Evolutionary conservation across 768 basidiomycete species (phyloP).

Genomic region (Serendipita indica): DNA sequence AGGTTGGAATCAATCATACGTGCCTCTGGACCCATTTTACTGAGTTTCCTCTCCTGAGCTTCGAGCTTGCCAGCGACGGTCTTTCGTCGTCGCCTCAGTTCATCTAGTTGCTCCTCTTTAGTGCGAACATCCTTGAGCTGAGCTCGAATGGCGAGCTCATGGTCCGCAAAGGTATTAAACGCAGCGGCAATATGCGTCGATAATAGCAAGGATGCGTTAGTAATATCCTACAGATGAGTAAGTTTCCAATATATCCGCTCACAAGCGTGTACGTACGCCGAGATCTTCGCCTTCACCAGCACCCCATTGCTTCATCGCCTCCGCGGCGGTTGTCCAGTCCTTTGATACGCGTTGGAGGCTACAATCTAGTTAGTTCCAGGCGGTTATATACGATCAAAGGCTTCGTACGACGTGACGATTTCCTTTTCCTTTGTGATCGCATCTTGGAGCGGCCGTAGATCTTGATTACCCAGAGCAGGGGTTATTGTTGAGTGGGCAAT

Average conservation of each 20-base stretch:
- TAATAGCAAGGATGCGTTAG: conserved; percentile 53
- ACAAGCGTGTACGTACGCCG: conserved; percentile 32
- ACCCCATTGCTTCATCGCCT: conserved; percentile 60
- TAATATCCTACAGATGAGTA: conserved; percentile 46
- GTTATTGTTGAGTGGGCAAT: conserved; percentile 82
- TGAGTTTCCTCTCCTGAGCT: conserved; percentile 71
- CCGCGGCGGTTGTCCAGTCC: conserved; percentile 55
- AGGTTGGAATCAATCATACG: neutral
- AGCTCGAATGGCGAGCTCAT: conserved; percentile 50
- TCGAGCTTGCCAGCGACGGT: conserved; percentile 58
- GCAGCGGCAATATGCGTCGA: conserved; percentile 53
- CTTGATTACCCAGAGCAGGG: conserved; percentile 60
- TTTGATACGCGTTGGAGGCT: conserved; percentile 52
- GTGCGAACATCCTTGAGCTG: conserved; percentile 73
- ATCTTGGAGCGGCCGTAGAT: conserved; percentile 70
- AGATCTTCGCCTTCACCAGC: conserved; percentile 72
- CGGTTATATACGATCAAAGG: neutral
- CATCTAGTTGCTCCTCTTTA: conserved; percentile 69
- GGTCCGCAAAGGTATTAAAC: conserved; percentile 50
- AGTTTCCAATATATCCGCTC: neutral
- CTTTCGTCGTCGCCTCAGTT: conserved; percentile 55
- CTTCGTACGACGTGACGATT: conserved; percentile 52
- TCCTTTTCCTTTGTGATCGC: conserved; percentile 81
- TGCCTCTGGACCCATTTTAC: conserved; percentile 68
- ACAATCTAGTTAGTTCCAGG: neutral